phyloP scores from a whole-genome alignment of 2,329 filamentous ascomycete genomes.

The Ampelomyces quisqualis region DNA sequence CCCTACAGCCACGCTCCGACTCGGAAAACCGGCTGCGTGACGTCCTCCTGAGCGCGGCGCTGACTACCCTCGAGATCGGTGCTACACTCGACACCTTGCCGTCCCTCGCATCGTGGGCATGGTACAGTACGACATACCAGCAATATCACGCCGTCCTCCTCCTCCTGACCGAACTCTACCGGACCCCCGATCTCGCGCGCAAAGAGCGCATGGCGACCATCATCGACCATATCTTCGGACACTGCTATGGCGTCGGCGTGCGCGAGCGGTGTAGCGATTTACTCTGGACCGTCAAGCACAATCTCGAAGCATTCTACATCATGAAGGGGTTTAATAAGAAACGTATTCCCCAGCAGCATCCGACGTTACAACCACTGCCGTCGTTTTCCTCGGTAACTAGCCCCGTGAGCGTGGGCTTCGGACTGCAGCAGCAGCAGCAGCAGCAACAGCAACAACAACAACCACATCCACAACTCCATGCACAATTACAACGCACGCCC shows the following conservation, averaged over 20 bases:
- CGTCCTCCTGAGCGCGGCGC: constrained; percentile 39
- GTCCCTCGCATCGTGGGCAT: constrained; percentile 37
- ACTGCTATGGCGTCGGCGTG: constrained; percentile 42
- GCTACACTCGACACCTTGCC: constrained; percentile 44
- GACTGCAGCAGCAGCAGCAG: neutral
- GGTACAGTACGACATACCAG: constrained; percentile 44
- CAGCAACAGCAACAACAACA: neutral
- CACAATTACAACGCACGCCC: constrained; percentile 25
- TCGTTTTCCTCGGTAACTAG: constrained; percentile 11
- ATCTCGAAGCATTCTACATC: constrained; percentile 43
- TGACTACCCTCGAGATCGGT: constrained; percentile 43
- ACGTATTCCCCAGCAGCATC: constrained; percentile 30
- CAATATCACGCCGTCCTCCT: constrained; percentile 43
- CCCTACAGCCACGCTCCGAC: constrained; percentile 36
- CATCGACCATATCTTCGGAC: constrained; percentile 44
- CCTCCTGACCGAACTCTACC: constrained; percentile 42
- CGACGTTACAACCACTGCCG: constrained; percentile 28
- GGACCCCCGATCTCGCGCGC: constrained; percentile 37
- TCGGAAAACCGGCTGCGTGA: constrained; percentile 42
- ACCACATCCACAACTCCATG: constrained; percentile 9
- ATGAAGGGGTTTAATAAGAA: constrained; percentile 43
- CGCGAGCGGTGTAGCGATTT: constrained; percentile 40
- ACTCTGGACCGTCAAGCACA: constrained; percentile 43
- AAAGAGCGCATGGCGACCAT: constrained; percentile 44
- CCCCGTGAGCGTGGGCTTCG: constrained; percentile 14